Evolutionary conservation across 108 stramenopile species (phyloP).

Genomic region (Halocafeteria seosinensis): DNA sequence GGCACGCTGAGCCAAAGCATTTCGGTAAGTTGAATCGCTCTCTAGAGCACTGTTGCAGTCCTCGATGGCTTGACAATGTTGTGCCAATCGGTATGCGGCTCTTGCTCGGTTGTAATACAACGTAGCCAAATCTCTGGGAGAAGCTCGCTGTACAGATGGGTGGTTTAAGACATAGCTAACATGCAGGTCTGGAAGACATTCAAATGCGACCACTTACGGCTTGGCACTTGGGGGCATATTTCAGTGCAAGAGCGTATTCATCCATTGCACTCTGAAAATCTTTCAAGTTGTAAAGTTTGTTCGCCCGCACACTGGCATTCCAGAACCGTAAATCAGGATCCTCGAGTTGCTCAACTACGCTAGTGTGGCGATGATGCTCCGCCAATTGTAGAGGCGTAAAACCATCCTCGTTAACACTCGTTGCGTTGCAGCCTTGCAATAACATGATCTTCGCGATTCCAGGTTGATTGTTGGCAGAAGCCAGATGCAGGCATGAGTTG

Average conservation of each 20-base stretch:
- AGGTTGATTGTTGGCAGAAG: not conserved
- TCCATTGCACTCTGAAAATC: not conserved
- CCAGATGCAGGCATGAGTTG: not conserved
- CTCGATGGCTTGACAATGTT: not conserved
- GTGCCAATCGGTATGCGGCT: not conserved
- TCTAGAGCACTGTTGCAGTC: not conserved
- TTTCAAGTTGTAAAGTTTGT: not conserved
- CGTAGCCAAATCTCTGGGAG: not conserved
- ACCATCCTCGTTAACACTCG: not conserved
- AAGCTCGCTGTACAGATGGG: too few relatives aligned
- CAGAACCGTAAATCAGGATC: not conserved
- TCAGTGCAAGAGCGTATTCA: not conserved
- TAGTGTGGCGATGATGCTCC: not conserved
- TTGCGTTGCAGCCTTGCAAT: not conserved
- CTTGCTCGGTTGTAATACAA: conserved; percentile 3
- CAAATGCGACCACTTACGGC: too few relatives aligned
- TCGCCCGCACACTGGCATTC: conserved; percentile 2
- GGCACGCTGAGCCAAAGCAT: conserved; percentile 2
- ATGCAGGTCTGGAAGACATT: too few relatives aligned
- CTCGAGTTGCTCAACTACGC: not conserved
- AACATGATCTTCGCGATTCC: not conserved
- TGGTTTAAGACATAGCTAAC: too few relatives aligned
- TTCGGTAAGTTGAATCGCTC: not conserved
- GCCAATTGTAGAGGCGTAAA: not conserved
- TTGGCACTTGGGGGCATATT: not conserved